phyloP scores from a whole-genome alignment of 768 basidiomycete species.

The Coprinopsis strossmayeri region DNA sequence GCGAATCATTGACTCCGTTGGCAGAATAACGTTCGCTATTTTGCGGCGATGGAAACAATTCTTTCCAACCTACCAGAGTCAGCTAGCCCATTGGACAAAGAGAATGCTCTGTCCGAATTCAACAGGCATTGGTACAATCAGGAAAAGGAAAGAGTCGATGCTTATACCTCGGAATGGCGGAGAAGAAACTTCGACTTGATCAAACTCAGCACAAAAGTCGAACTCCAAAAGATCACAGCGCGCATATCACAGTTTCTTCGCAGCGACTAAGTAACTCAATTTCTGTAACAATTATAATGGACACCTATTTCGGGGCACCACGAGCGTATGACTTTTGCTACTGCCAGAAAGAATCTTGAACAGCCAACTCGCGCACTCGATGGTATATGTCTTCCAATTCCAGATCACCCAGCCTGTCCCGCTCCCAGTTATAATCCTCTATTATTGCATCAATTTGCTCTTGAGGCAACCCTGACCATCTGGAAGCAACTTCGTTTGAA shows the following conservation, averaged over 20 bases:
- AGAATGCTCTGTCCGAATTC: conserved; percentile 67
- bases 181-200: conserved; percentile 53
- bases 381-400: conserved; percentile 56
- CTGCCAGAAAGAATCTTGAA: conserved; percentile 38
- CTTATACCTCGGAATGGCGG: conserved; percentile 65
- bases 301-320: no score
- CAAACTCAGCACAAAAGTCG: conserved; percentile 49
- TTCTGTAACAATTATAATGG: no score
- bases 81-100: conserved; percentile 47
- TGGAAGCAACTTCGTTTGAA: conserved; percentile 52
- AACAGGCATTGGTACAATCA: conserved; percentile 70
- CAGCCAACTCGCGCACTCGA: conserved; percentile 57
- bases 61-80: conserved; percentile 49
- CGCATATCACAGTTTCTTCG: conserved; percentile 2
- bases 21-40: conserved; percentile 79
- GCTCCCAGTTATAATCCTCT: conserved; percentile 57
- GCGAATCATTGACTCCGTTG: conserved; percentile 1
- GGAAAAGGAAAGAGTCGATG: conserved; percentile 49
- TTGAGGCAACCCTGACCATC: conserved; percentile 68
- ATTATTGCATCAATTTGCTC: conserved; percentile 57
- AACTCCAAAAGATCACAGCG: conserved; percentile 30
- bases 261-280: background rate
- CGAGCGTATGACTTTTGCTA: no score
- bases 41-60: conserved; percentile 55
- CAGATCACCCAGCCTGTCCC: conserved; percentile 49